These are phyloP conservation scores for Fusarium algeriense DNA, from an alignment of 2,329 filamentous ascomycete species.

Conservation along the genomic window DNA sequence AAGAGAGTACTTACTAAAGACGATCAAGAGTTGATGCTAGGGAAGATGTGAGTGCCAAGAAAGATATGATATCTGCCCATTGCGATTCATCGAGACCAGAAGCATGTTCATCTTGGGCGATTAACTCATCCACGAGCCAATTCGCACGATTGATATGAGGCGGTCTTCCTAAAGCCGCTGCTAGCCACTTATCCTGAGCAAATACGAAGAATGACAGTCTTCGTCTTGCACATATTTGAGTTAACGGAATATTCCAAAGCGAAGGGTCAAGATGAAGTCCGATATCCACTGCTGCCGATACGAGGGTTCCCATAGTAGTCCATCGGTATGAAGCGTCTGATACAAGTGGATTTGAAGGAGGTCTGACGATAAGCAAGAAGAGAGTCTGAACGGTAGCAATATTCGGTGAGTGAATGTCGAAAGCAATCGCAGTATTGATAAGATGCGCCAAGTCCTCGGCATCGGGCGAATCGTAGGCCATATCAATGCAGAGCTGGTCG, in stretches of 20 bases:
- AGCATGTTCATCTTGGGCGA: not conserved
- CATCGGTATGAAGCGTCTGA: slow-evolving; percentile 6
- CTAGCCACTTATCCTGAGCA: not conserved
- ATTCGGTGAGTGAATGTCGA: not conserved
- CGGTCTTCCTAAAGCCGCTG: slow-evolving; percentile 1
- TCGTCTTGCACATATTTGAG: not conserved
- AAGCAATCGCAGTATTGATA: not conserved
- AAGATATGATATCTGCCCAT: not conserved
- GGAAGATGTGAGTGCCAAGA: not conserved
- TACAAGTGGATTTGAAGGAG: not conserved
- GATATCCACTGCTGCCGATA: not conserved
- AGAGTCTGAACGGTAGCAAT: not conserved
- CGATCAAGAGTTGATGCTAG: not conserved
- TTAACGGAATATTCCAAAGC: not conserved
- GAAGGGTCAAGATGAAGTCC: not conserved
- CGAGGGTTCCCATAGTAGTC: not conserved
- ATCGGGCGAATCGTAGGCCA: slow-evolving; percentile 10
- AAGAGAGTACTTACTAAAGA: not conserved
- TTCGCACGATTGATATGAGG: not conserved
- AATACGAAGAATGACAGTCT: not conserved
- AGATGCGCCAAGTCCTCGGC: not conserved
- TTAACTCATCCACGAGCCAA: not conserved
- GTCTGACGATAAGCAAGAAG: not conserved
- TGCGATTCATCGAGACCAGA: not conserved
- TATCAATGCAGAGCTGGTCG: slow-evolving; percentile 8